Evolutionary conservation across 2,329 filamentous ascomycete species (phyloP), one percentile per base, ranked within the genome.

Genomic region (Pseudogymnoascus sp.): DNA sequence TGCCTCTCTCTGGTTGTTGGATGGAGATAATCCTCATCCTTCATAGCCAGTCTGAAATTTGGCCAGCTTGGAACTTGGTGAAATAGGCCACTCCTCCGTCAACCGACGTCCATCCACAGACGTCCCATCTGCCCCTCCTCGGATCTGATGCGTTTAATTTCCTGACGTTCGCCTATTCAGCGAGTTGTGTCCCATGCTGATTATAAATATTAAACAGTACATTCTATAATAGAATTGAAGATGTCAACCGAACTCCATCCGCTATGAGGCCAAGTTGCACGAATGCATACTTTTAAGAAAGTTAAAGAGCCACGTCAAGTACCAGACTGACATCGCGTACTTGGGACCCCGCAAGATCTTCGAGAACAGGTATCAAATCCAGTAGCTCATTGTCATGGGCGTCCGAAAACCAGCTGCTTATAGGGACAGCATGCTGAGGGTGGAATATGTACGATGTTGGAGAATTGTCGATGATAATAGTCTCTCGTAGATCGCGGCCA

Each of bases 351-450:
- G 95, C 93, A 73, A 99, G 82, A 77, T 99, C 95, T 82, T 99
- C 95, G 69, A 99, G 91, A 71, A 99, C 95, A 62, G 95, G 95
- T 75, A 99, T 97, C 71, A 99, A 81, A 75, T 99, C 95, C 72
- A 99, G 82, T 66, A 99, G 83, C 82, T 99, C 95, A 78, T 99
- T 99, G 80, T 99, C 95, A 77, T 99, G 95, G 66, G 95, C 95
- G 78, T 99, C 95, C 69, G 93, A 97, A 80, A 99, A 99, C 95
- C 95, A 99, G 82, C 93, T 97, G 84, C 93, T 97, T 79, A 99
- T 99, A 26, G 95, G 95, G 60, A 99, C 93, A 65, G 95, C 95
- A 76, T 99, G 95, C 79, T 99, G 93, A 24, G 95, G 95, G 75
- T 99, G 95, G 83, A 99, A 99, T 72, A 99, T 97, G 80, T 99